Evolutionary conservation across 495 filamentous ascomycete genomes (phyloP).

Genomic region (Sporormia fimetaria): DNA sequence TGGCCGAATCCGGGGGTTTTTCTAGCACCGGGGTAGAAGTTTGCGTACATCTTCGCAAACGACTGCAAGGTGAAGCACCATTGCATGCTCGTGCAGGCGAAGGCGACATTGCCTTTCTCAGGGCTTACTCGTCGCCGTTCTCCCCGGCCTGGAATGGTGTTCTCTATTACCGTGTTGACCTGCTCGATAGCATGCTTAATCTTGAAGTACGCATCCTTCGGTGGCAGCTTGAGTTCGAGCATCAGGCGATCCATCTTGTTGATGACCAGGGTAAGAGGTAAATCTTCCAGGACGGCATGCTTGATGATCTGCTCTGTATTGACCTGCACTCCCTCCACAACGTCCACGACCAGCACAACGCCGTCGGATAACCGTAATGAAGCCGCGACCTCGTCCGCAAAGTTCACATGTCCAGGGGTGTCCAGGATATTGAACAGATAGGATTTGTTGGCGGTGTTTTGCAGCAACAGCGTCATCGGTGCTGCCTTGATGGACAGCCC

Average conservation of each 20-base stretch:
- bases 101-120: slow-evolving; percentile 93
- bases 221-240: slow-evolving; percentile 86
- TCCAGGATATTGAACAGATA: slow-evolving; percentile 91
- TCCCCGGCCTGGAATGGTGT: slow-evolving; percentile 70
- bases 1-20: slow-evolving; percentile 15
- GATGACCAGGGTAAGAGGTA: slow-evolving; percentile 79
- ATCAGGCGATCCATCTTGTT: slow-evolving; percentile 98
- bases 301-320: slow-evolving; percentile 96
- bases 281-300: slow-evolving; percentile 79
- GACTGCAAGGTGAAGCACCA: slow-evolving; percentile 94
- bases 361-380: slow-evolving; percentile 82
- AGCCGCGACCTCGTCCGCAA: slow-evolving; percentile 90
- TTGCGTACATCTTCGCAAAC: slow-evolving; percentile 92
- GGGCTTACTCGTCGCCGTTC: slow-evolving; percentile 75
- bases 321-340: slow-evolving; percentile 94
- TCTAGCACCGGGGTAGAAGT: slow-evolving; percentile 54
- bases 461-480: slow-evolving; percentile 88
- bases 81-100: slow-evolving; percentile 83
- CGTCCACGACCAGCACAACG: slow-evolving; percentile 85
- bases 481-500: slow-evolving; percentile 89
- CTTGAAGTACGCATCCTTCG: slow-evolving; percentile 96
- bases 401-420: slow-evolving; percentile 95
- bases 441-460: slow-evolving; percentile 83
- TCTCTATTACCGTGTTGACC: slow-evolving; percentile 91
- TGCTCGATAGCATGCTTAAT: slow-evolving; percentile 95